Evolutionary conservation across 495 filamentous ascomycete genomes (phyloP).

Genomic region (Podospora fimiseda): DNA sequence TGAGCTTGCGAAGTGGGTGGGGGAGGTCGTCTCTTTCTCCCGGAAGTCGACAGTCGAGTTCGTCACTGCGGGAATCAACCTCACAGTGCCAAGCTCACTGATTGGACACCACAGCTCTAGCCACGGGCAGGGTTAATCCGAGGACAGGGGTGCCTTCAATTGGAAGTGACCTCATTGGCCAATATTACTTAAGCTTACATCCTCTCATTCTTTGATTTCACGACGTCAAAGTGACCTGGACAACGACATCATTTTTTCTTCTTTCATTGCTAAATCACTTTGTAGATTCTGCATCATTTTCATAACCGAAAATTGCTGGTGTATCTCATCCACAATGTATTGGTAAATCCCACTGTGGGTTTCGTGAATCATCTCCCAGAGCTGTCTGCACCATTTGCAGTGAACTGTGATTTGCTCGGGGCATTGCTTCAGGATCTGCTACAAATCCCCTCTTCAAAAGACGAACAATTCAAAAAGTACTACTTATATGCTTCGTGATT

Average conservation of each 20-base stretch:
- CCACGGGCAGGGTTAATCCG: conserved; percentile 17
- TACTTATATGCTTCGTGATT: too few relatives aligned
- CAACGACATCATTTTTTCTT: background rate
- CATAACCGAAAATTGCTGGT: too few relatives aligned
- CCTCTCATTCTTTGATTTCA: background rate
- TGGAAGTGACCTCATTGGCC: conserved; percentile 10
- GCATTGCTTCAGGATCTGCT: too few relatives aligned
- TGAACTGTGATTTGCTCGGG: too few relatives aligned
- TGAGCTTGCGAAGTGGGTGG: conserved; percentile 14
- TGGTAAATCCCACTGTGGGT: too few relatives aligned
- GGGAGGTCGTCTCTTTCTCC: conserved; percentile 8
- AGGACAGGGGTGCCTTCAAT: background rate
- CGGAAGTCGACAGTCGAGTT: conserved; percentile 12
- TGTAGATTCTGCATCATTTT: too few relatives aligned
- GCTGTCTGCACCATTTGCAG: too few relatives aligned
- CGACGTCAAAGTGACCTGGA: background rate
- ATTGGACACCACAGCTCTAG: conserved; percentile 7
- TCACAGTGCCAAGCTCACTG: conserved; percentile 3
- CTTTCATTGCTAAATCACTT: too few relatives aligned
- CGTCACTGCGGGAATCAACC: conserved; percentile 10
- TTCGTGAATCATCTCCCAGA: too few relatives aligned
- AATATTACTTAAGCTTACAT: background rate
- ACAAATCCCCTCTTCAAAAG: too few relatives aligned
- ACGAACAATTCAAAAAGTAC: too few relatives aligned
- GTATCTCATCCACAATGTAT: too few relatives aligned